Evolutionary conservation across 2,329 filamentous ascomycete genomes (phyloP).

Genomic region (Botrytis medusae): DNA sequence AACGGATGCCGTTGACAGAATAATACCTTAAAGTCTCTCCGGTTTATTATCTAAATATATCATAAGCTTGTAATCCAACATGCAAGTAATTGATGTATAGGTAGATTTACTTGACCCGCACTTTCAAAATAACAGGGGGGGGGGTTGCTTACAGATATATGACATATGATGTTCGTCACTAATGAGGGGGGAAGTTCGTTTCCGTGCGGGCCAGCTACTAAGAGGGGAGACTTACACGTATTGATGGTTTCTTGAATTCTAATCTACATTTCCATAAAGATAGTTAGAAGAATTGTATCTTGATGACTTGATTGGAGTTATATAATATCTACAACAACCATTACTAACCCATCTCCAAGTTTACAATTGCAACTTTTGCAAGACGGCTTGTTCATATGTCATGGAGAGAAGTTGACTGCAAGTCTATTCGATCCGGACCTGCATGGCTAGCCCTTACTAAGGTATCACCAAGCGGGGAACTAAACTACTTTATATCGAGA

Average conservation of each 20-base stretch:
- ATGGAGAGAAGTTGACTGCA: background rate
- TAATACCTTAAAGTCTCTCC: background rate
- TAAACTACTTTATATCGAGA: background rate
- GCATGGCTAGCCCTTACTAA: background rate
- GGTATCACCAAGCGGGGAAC: conserved; percentile 2
- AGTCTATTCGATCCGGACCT: background rate
- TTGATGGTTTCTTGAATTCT: background rate
- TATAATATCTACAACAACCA: background rate
- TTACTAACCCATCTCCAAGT: background rate
- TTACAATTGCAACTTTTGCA: background rate
- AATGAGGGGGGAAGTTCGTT: background rate
- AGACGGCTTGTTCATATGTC: background rate
- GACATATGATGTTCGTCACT: background rate
- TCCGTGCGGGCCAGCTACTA: background rate
- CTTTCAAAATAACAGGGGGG: background rate
- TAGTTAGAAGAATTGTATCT: background rate
- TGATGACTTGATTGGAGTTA: background rate
- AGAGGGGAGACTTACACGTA: background rate
- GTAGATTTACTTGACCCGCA: background rate
- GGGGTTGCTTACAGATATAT: background rate
- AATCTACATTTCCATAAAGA: background rate
- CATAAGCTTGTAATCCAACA: background rate
- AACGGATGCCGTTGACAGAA: background rate
- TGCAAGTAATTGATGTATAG: background rate
- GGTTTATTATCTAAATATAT: background rate